Conservation (phyloP, 2,329 filamentous ascomycete species). For the Penicillium crustosum region DNA sequence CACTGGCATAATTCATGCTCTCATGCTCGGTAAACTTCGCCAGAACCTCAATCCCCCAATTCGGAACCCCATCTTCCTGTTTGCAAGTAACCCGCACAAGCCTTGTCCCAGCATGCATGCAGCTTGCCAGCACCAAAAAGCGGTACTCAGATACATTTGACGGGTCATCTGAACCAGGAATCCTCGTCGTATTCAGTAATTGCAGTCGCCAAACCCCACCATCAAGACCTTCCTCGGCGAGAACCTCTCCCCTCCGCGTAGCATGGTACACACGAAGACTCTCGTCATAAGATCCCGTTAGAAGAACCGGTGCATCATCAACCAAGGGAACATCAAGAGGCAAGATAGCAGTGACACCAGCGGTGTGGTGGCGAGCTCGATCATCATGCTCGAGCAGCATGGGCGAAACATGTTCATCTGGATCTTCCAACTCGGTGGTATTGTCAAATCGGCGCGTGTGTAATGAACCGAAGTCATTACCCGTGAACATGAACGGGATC, state of each 20-base stretch:
- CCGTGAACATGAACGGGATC: conserved; percentile 38
- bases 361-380: conserved; percentile 62
- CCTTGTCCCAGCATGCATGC: conserved; percentile 85
- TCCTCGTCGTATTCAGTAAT: conserved; percentile 37
- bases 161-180: not conserved
- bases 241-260: conserved; percentile 47
- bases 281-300: conserved; percentile 94
- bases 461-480: conserved; percentile 41
- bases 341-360: conserved; percentile 84
- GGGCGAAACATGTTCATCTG: conserved; percentile 16
- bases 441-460: conserved; percentile 32
- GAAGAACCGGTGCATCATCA: conserved; percentile 57
- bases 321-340: conserved; percentile 55
- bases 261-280: conserved; percentile 62
- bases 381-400: conserved; percentile 42
- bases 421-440: conserved; percentile 19
- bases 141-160: conserved; percentile 19
- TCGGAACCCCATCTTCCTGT: conserved; percentile 31
- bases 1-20: conserved; percentile 94
- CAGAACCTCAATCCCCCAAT: conserved; percentile 65
- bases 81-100: conserved; percentile 53
- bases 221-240: conserved; percentile 65
- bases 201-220: conserved; percentile 89
- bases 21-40: conserved; percentile 78
- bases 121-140: conserved; percentile 72